phyloP scores from a whole-genome alignment of 768 basidiomycete genomes.

The Favolaschia claudopus region DNA sequence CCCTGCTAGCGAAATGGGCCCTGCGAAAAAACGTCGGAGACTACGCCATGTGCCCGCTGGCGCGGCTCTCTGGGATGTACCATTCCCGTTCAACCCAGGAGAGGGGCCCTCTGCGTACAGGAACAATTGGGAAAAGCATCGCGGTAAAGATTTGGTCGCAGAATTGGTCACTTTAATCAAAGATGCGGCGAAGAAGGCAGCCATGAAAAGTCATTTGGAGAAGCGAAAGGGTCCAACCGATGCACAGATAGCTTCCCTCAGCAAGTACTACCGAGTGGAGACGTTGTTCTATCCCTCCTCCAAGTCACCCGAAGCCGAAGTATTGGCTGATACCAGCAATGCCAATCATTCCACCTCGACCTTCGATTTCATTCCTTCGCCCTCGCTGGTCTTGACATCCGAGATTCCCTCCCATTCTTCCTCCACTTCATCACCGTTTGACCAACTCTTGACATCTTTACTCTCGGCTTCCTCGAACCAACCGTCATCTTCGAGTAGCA shows the following conservation, averaged over 20 bases:
- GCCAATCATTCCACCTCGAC: neutral
- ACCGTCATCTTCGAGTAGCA: conserved; percentile 3
- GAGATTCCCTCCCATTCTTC: conserved; percentile 1
- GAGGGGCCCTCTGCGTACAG: conserved; percentile 76
- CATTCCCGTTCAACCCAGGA: conserved; percentile 76
- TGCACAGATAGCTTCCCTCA: conserved; percentile 8
- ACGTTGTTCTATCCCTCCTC: conserved; percentile 11
- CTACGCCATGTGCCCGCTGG: conserved; percentile 78
- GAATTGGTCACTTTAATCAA: conserved; percentile 70
- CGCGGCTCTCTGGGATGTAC: conserved; percentile 83
- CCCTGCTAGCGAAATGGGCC: conserved; percentile 20
- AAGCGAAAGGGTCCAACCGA: conserved; percentile 26
- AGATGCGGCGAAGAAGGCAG: conserved; percentile 66
- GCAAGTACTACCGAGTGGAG: conserved; percentile 22
- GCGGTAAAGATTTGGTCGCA: conserved; percentile 65
- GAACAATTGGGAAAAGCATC: conserved; percentile 68
- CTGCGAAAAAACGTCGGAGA: conserved; percentile 63
- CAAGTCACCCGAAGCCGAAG: conserved; percentile 28
- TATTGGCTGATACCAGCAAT: conserved; percentile 37
- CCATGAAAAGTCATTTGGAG: conserved; percentile 56
- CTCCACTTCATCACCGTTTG: conserved; percentile 39
- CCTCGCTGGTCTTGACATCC: neutral
- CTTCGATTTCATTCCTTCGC: conserved; percentile 8
- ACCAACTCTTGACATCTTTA: conserved; percentile 49
- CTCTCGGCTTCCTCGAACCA: conserved; percentile 38